phyloP scores from a whole-genome alignment of 371 early-diverging fungal species.

The Umbelopsis sp. region DNA sequence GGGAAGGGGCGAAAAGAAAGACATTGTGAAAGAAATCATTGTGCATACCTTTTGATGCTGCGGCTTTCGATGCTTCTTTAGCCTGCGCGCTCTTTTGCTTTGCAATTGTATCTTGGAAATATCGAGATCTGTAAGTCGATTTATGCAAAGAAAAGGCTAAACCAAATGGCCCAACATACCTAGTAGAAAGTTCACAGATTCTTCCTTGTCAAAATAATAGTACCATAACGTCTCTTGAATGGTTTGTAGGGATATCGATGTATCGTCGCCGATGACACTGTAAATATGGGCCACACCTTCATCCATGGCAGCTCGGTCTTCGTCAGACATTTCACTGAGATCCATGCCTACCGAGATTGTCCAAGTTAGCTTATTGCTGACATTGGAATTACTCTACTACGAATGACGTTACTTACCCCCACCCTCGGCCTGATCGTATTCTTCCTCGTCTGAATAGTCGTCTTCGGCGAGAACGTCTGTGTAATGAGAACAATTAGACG shows the following conservation, averaged over 20 bases:
- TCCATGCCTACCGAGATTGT: conserved; percentile 30
- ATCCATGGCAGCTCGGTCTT: conserved; percentile 53
- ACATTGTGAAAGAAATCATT: background rate
- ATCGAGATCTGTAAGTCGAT: conserved; percentile 29
- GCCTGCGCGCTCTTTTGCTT: conserved; percentile 49
- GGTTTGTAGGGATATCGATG: conserved; percentile 50
- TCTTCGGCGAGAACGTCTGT: conserved; percentile 69
- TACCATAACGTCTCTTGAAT: conserved; percentile 72
- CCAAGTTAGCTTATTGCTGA: background rate
- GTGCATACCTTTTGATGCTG: conserved; percentile 38
- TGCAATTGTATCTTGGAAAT: conserved; percentile 38
- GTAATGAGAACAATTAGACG: background rate
- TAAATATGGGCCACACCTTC: conserved; percentile 55
- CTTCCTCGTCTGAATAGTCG: conserved; percentile 60
- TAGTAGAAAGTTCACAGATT: conserved; percentile 59
- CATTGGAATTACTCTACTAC: background rate
- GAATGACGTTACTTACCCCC: conserved; percentile 18
- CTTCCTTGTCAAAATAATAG: conserved; percentile 62
- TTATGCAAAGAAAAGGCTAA: background rate
- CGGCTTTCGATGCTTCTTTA: conserved; percentile 38
- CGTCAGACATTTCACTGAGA: conserved; percentile 43
- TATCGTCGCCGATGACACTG: conserved; percentile 55
- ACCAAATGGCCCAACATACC: conserved; percentile 42
- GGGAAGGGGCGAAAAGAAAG: conserved; percentile 1
- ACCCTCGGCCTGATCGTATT: conserved; percentile 45